A percentile compares a stretch with the other conserved stretches of the same genome.
Conservation (phyloP, 176 grass and related monocot species). For the Avena insularis region DNA sequence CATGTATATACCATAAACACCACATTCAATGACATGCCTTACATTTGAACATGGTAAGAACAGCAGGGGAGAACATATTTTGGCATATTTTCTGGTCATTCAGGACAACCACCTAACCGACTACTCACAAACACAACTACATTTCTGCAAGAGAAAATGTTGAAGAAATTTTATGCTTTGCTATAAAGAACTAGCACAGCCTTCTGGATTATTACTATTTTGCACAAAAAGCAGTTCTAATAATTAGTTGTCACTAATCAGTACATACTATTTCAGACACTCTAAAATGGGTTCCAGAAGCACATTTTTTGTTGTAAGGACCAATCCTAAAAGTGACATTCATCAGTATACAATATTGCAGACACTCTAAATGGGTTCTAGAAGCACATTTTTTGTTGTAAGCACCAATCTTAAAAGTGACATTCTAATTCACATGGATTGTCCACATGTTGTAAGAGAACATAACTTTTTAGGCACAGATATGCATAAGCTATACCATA, state of each 20-base stretch:
- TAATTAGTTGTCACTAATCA: not conserved
- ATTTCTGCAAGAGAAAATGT: conserved; percentile 25
- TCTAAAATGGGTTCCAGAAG: not conserved
- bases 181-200: not conserved
- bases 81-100: not conserved
- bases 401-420: not conserved
- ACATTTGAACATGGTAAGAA: not conserved
- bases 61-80: not conserved
- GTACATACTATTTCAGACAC: not conserved
- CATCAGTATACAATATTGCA: not conserved
- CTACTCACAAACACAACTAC: not conserved
- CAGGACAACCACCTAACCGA: not conserved
- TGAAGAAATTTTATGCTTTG: not conserved
- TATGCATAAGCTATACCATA: not conserved
- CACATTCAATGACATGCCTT: not conserved
- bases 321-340: not conserved
- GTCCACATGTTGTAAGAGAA: conserved; percentile 1
- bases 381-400: not conserved
- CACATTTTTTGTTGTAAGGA: not conserved
- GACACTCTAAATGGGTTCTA: not conserved
- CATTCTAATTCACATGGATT: not conserved
- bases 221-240: not conserved
- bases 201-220: not conserved
- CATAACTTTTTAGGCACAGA: not conserved
- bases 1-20: not conserved